These are phyloP conservation scores for Apiotrichum gamsii DNA, from an alignment of 1,284 basidiomycete species.

Conservation along the genomic window DNA sequence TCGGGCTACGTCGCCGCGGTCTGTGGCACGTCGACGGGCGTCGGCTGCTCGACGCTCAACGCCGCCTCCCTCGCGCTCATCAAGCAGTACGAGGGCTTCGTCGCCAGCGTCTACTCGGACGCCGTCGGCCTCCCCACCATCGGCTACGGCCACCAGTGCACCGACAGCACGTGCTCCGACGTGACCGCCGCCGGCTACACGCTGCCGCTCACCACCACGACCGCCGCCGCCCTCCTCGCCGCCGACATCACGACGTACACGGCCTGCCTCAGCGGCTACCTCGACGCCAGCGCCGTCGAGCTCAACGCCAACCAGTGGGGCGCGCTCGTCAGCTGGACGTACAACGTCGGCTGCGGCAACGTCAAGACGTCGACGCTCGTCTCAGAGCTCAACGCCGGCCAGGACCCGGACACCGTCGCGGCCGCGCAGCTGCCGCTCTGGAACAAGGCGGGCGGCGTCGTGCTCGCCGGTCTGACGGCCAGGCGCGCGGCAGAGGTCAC, in stretches of 20 bases:
- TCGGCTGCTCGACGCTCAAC: slow-evolving; percentile 6
- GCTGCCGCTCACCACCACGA: slow-evolving; percentile 6
- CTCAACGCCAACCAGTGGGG: slow-evolving; percentile 16
- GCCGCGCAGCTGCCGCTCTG: slow-evolving; percentile 7
- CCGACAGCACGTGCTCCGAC: background rate
- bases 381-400: slow-evolving; percentile 7
- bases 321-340: slow-evolving; percentile 3
- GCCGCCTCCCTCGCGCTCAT: slow-evolving; percentile 3
- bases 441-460: slow-evolving; percentile 1
- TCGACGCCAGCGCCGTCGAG: background rate
- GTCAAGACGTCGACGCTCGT: background rate
- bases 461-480: slow-evolving; percentile 2
- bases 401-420: slow-evolving; percentile 4
- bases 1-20: background rate
- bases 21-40: background rate
- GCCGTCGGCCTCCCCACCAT: slow-evolving; percentile 11
- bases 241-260: slow-evolving; percentile 8
- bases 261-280: slow-evolving; percentile 3
- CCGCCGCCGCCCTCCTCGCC: slow-evolving; percentile 3
- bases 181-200: background rate
- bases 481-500: slow-evolving; percentile 10
- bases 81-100: slow-evolving; percentile 11
- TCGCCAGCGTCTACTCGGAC: background rate
- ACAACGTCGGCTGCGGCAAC: slow-evolving; percentile 10
- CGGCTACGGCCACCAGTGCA: slow-evolving; percentile 15